Evolutionary conservation across 805 yeast genomes (phyloP).

Genomic region (Wickerhamomyces alni): DNA sequence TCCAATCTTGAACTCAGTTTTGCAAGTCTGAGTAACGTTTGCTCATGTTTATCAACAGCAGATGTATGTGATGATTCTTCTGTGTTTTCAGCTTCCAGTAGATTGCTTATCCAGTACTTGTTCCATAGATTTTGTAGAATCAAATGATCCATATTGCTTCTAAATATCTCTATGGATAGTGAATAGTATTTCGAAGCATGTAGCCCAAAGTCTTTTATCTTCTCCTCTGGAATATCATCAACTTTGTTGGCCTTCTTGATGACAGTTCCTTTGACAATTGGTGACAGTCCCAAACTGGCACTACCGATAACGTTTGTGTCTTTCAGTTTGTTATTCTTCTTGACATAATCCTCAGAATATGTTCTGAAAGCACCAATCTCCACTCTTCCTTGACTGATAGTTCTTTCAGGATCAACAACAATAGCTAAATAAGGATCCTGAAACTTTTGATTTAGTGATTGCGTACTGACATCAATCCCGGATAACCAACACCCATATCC

Average conservation of each 20-base stretch:
- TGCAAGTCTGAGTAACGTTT: slow-evolving; percentile 6
- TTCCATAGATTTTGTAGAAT: slow-evolving; percentile 38
- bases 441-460: slow-evolving; percentile 72
- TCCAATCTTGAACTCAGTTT: slow-evolving; percentile 13
- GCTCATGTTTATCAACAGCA: slow-evolving; percentile 3
- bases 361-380: slow-evolving; percentile 91
- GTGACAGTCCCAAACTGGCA: slow-evolving; percentile 11
- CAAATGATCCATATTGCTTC: slow-evolving; percentile 42
- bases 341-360: slow-evolving; percentile 31
- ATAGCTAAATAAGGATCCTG: slow-evolving; percentile 91
- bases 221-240: slow-evolving; percentile 38
- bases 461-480: slow-evolving; percentile 91
- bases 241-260: slow-evolving; percentile 1
- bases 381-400: slow-evolving; percentile 54
- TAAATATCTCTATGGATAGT: slow-evolving; percentile 54
- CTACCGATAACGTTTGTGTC: slow-evolving; percentile 1
- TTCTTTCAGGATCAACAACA: slow-evolving; percentile 78
- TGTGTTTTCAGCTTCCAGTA: no score
- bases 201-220: slow-evolving; percentile 59
- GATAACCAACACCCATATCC: slow-evolving; percentile 96
- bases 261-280: slow-evolving; percentile 4
- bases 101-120: slow-evolving; percentile 40
- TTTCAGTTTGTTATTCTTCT: slow-evolving; percentile 5
- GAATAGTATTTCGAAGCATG: slow-evolving; percentile 68
- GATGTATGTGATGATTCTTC: no score